Evolutionary conservation across 106 monocot species (phyloP).

Genomic region (Dendrobium huoshanense): DNA sequence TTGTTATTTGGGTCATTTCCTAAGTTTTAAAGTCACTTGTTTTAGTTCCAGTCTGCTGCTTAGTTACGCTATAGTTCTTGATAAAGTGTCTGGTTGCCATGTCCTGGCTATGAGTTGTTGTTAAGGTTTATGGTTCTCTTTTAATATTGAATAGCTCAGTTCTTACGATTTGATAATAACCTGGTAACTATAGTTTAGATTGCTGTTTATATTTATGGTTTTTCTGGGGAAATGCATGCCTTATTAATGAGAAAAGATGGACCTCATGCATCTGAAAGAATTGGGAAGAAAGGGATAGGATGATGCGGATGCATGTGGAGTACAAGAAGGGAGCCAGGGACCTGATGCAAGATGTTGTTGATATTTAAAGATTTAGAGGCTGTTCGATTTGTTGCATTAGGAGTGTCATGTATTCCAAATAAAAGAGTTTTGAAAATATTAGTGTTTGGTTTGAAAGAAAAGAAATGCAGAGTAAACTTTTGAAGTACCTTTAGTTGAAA

Average conservation of each 20-base stretch:
- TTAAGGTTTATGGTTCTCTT: background rate
- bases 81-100: background rate
- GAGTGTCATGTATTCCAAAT: no score
- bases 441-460: no score
- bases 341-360: no score
- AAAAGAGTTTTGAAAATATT: no score
- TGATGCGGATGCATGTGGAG: no score
- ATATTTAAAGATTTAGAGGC: no score
- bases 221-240: background rate
- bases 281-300: no score
- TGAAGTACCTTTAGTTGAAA: no score
- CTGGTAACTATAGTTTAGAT: background rate
- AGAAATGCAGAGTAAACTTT: no score
- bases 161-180: background rate
- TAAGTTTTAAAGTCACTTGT: background rate
- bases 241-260: background rate
- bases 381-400: no score
- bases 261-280: background rate
- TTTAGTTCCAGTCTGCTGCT: background rate
- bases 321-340: no score
- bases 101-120: background rate
- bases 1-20: background rate
- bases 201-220: background rate
- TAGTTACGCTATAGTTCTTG: background rate
- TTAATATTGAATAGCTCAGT: background rate